phyloP scores from a whole-genome alignment of 2,329 filamentous ascomycete species.

The Arachnomyces sp. region DNA sequence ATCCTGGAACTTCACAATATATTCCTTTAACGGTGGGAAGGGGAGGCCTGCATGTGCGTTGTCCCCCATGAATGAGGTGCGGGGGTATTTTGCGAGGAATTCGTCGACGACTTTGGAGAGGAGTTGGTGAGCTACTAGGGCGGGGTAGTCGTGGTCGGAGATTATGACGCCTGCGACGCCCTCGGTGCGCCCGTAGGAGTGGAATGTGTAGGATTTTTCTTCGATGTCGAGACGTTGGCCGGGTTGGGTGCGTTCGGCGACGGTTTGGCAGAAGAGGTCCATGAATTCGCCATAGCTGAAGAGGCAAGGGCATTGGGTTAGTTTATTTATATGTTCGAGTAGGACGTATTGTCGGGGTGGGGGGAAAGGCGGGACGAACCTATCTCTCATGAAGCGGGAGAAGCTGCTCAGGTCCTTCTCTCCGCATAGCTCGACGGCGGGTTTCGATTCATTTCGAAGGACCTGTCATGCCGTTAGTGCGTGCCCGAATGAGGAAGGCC shows the following conservation, averaged over 20 bases:
- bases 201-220: slow-evolving; percentile 47
- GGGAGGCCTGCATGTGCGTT: slow-evolving; percentile 41
- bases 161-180: slow-evolving; percentile 71
- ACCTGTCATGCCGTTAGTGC: slow-evolving; percentile 69
- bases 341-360: too few species aligned
- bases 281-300: slow-evolving; percentile 59
- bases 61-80: slow-evolving; percentile 52
- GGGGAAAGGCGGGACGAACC: slow-evolving; percentile 38
- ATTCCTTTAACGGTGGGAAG: slow-evolving; percentile 73
- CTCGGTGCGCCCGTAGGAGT: slow-evolving; percentile 69
- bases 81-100: slow-evolving; percentile 65
- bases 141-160: slow-evolving; percentile 44
- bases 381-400: slow-evolving; percentile 68
- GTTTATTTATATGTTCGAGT: background rate
- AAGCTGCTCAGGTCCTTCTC: slow-evolving; percentile 72
- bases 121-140: slow-evolving; percentile 34
- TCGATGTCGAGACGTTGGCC: slow-evolving; percentile 65
- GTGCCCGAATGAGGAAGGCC: background rate
- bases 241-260: slow-evolving; percentile 75
- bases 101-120: slow-evolving; percentile 78
- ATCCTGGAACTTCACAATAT: slow-evolving; percentile 73
- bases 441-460: slow-evolving; percentile 69
- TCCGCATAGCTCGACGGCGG: slow-evolving; percentile 64
- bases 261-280: slow-evolving; percentile 75
- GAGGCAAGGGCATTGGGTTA: slow-evolving; percentile 9